A percentile compares a stretch with the other conserved stretches of the same genome.
Conservation (phyloP, 331 rosid species). For the Erythrophleum ivorense region DNA sequence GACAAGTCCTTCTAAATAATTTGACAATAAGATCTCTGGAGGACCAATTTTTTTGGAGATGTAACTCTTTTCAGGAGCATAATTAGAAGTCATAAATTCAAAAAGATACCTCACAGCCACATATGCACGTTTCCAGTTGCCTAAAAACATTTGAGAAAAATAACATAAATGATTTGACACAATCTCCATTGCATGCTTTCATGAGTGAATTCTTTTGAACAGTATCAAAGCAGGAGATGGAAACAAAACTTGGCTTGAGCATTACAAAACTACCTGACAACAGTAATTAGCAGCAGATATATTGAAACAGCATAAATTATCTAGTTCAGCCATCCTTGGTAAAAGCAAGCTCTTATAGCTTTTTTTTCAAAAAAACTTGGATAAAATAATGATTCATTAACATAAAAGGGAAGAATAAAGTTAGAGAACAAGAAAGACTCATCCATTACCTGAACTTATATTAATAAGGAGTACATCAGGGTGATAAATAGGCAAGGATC, state of each 20-base stretch:
- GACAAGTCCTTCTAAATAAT: constrained; percentile 68
- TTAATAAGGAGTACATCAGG: constrained; percentile 82
- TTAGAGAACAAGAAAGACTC: background rate
- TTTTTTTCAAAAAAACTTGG: background rate
- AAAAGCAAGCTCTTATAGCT: background rate
- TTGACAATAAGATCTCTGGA: constrained; percentile 66
- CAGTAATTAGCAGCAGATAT: background rate
- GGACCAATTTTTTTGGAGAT: constrained; percentile 47
- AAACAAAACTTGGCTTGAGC: constrained; percentile 15
- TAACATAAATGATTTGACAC: constrained; percentile 16
- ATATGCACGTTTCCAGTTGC: constrained; percentile 92
- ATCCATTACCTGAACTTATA: constrained; percentile 79
- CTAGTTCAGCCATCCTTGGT: constrained; percentile 8
- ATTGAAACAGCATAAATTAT: background rate
- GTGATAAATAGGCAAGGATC: constrained; percentile 79
- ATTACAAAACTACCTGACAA: constrained; percentile 19
- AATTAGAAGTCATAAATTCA: constrained; percentile 63
- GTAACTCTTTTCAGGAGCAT: constrained; percentile 51
- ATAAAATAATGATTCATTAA: background rate
- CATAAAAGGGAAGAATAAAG: background rate
- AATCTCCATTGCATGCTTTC: constrained; percentile 35
- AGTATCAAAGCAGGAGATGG: constrained; percentile 9
- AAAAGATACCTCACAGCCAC: constrained; percentile 77
- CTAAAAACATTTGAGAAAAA: constrained; percentile 53
- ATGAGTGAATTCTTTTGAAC: constrained; percentile 21